phyloP scores from a whole-genome alignment of 2,329 filamentous ascomycete species.

The Rhynchosporium secalis region DNA sequence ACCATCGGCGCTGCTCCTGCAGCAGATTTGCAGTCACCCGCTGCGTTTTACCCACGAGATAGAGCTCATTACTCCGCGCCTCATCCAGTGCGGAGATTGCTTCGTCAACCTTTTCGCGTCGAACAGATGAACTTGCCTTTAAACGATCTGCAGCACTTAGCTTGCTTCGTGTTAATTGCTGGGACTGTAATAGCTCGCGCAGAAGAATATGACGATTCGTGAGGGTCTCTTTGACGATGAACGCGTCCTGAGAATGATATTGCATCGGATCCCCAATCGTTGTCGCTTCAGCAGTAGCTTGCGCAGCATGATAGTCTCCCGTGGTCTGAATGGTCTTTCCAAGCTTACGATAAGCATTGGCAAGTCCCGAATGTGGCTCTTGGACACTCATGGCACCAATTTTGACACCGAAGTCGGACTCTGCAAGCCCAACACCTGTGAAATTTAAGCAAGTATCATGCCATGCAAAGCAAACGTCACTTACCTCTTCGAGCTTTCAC shows the following conservation, averaged over 20 bases:
- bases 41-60: conserved; percentile 81
- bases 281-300: conserved; percentile 94
- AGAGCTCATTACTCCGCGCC: conserved; percentile 76
- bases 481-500: conserved; percentile 90
- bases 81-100: conserved; percentile 91
- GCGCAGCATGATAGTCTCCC: conserved; percentile 92
- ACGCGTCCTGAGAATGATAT: conserved; percentile 93
- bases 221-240: conserved; percentile 96
- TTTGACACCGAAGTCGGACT: conserved; percentile 92
- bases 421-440: conserved; percentile 84
- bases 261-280: conserved; percentile 91
- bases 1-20: conserved; percentile 88
- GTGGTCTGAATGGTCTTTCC: conserved; percentile 91
- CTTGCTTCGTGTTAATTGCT: conserved; percentile 80
- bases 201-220: conserved; percentile 97
- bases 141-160: conserved; percentile 84
- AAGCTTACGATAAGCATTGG: conserved; percentile 90
- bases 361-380: conserved; percentile 84
- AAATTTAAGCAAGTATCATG: conserved; percentile 37
- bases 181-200: conserved; percentile 87
- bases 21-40: conserved; percentile 88
- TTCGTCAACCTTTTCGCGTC: conserved; percentile 94
- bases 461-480: conserved; percentile 29
- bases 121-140: conserved; percentile 82
- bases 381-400: conserved; percentile 83